phyloP scores from a whole-genome alignment of 805 yeast genomes.

The Yamadazyma kitorensis region DNA sequence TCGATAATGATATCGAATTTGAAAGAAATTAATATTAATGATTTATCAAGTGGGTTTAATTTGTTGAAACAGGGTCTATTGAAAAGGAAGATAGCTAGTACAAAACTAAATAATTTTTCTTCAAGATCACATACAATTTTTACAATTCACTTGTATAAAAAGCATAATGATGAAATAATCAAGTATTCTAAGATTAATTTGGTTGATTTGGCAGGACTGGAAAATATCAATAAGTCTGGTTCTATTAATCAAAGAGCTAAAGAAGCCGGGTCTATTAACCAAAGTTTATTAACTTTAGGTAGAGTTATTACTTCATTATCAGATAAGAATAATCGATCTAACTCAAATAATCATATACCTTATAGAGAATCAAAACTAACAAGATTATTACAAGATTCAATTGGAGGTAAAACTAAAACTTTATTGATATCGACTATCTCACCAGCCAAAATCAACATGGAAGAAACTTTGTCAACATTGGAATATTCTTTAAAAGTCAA shows the following conservation, averaged over 20 bases:
- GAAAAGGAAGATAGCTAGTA: conserved; percentile 64
- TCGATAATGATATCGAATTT: conserved; percentile 59
- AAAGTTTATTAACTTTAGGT: conserved; percentile 81
- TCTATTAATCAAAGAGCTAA: conserved; percentile 82
- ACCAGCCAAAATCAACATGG: conserved; percentile 73
- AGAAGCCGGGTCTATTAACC: conserved; percentile 93
- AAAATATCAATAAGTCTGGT: conserved; percentile 83
- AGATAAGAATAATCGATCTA: conserved; percentile 15
- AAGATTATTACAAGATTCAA: conserved; percentile 69
- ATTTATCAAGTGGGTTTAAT: conserved; percentile 54
- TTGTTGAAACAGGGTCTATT: conserved; percentile 56
- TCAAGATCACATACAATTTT: conserved; percentile 79
- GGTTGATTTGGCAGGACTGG: conserved; percentile 95
- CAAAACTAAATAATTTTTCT: conserved; percentile 70
- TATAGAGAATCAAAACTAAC: conserved; percentile 82
- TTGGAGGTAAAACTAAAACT: conserved; percentile 88
- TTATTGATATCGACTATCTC: conserved; percentile 85
- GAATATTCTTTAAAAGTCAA: conserved; percentile 89
- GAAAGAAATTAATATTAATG: conserved; percentile 56
- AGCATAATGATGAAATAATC: conserved; percentile 13
- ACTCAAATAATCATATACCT: conserved; percentile 58
- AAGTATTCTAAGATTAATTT: conserved; percentile 64
- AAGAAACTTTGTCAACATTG: conserved; percentile 80
- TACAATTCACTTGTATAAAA: conserved; percentile 56
- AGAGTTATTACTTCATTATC: conserved; percentile 69